These are phyloP conservation scores for Jatropha podagrica DNA, from an alignment of 441 rosid species.

Conservation along the genomic window DNA sequence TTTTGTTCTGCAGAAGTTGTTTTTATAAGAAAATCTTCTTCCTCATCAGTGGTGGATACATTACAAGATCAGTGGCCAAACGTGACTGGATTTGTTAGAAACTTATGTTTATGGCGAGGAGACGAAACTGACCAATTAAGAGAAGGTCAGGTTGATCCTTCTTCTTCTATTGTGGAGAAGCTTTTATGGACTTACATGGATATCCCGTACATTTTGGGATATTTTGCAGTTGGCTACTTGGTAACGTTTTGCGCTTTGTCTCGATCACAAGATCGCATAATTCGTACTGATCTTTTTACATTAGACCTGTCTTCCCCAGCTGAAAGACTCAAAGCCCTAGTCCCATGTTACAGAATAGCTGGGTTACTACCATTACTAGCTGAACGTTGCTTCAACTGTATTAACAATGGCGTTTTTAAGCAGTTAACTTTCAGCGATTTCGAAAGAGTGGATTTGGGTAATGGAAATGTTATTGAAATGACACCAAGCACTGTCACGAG, in stretches of 20 bases:
- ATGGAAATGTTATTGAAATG: slow-evolving; percentile 51
- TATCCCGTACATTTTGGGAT: slow-evolving; percentile 82
- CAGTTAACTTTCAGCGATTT: slow-evolving; percentile 65
- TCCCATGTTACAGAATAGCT: slow-evolving; percentile 84
- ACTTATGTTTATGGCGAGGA: slow-evolving; percentile 90
- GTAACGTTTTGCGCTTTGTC: slow-evolving; percentile 80
- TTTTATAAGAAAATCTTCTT: slow-evolving; percentile 55
- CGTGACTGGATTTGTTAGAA: slow-evolving; percentile 68
- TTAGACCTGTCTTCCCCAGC: slow-evolving; percentile 60
- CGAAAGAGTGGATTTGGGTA: slow-evolving; percentile 52
- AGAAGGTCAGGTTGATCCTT: slow-evolving; percentile 63
- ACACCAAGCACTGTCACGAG: slow-evolving; percentile 69
- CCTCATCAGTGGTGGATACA: slow-evolving; percentile 18
- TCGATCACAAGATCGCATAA: slow-evolving; percentile 60
- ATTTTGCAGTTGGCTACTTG: slow-evolving; percentile 66
- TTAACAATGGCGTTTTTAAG: slow-evolving; percentile 28
- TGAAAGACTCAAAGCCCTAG: slow-evolving; percentile 66
- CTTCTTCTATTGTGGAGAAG: slow-evolving; percentile 66
- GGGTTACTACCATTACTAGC: slow-evolving; percentile 72
- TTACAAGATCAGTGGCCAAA: slow-evolving; percentile 91
- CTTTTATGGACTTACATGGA: slow-evolving; percentile 80
- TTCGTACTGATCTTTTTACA: slow-evolving; percentile 70
- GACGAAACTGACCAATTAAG: slow-evolving; percentile 66
- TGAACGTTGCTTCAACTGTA: slow-evolving; percentile 50
- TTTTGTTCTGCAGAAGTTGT: slow-evolving; percentile 61